Conservation (phyloP, 345 rosid species). For the Syzygium oleosum region DNA sequence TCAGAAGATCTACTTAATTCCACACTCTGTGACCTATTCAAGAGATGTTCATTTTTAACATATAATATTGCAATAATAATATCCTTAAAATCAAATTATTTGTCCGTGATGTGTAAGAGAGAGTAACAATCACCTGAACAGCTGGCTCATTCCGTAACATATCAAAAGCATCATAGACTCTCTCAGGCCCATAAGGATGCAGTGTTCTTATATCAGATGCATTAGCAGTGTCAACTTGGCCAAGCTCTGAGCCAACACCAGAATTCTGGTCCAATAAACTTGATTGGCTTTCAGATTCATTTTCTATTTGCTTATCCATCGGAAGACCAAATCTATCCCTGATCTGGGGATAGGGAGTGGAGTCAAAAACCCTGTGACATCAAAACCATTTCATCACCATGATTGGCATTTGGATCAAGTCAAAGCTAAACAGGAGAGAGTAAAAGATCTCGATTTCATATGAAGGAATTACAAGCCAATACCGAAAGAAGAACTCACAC, state of each 20-base stretch:
- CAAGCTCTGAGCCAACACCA: slow-evolving; percentile 28
- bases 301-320: slow-evolving; percentile 18
- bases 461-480: background rate
- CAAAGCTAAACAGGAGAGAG: background rate
- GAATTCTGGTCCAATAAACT: slow-evolving; percentile 19
- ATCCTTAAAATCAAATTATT: background rate
- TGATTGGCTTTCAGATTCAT: slow-evolving; percentile 19
- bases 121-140: slow-evolving; percentile 43
- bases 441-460: background rate
- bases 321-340: slow-evolving; percentile 35
- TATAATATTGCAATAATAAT: background rate
- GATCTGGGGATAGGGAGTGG: slow-evolving; percentile 22
- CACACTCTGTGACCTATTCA: background rate
- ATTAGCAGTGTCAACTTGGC: slow-evolving; percentile 58
- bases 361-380: slow-evolving; percentile 41
- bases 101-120: background rate
- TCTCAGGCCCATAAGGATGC: slow-evolving; percentile 37
- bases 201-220: slow-evolving; percentile 24
- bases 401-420: background rate
- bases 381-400: background rate
- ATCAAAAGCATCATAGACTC: slow-evolving; percentile 70
- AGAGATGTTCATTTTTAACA: background rate
- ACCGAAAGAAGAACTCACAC: background rate
- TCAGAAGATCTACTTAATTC: background rate
- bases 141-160: slow-evolving; percentile 62